Evolutionary conservation across 176 grass and related monocot genomes (phyloP).

Genomic region (Triticum monococcum): DNA sequence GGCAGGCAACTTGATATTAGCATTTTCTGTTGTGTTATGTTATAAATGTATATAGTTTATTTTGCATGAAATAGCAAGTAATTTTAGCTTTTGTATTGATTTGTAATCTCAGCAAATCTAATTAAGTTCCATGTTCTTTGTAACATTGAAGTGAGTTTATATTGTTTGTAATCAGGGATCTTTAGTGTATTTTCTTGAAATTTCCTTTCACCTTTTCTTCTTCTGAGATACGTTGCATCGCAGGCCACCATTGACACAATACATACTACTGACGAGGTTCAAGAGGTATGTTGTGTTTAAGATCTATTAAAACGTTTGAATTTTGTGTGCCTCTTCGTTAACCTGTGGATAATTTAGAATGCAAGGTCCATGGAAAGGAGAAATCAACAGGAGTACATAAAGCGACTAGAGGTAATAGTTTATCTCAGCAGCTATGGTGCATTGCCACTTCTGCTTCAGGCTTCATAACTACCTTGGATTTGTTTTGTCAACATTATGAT

Average conservation of each 20-base stretch:
- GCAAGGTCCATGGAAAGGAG: conserved; percentile 69
- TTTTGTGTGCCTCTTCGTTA: conserved; percentile 29
- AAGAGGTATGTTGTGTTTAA: conserved; percentile 60
- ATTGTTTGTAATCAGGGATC: background rate
- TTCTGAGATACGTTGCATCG: conserved; percentile 23
- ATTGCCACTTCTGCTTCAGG: background rate
- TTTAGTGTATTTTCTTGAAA: background rate
- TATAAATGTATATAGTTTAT: background rate
- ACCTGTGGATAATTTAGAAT: conserved; percentile 58
- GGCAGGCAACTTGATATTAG: background rate
- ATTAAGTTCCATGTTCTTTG: background rate
- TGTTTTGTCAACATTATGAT: background rate
- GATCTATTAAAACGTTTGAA: conserved; percentile 5
- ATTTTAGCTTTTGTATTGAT: background rate
- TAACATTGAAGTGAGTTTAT: background rate
- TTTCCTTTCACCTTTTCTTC: background rate
- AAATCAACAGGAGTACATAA: conserved; percentile 73
- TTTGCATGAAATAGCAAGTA: background rate
- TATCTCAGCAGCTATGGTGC: background rate
- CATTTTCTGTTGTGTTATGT: background rate
- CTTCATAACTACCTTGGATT: background rate
- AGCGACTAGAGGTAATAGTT: conserved; percentile 72
- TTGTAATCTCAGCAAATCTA: background rate
- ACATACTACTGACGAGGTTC: conserved; percentile 76
- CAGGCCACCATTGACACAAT: conserved; percentile 89